Percentiles rank a stretch among this genome's conserved stretches.
These are phyloP conservation scores for Flueggea neowawraea DNA, from an alignment of 441 rosid species.

Conservation along the genomic window DNA sequence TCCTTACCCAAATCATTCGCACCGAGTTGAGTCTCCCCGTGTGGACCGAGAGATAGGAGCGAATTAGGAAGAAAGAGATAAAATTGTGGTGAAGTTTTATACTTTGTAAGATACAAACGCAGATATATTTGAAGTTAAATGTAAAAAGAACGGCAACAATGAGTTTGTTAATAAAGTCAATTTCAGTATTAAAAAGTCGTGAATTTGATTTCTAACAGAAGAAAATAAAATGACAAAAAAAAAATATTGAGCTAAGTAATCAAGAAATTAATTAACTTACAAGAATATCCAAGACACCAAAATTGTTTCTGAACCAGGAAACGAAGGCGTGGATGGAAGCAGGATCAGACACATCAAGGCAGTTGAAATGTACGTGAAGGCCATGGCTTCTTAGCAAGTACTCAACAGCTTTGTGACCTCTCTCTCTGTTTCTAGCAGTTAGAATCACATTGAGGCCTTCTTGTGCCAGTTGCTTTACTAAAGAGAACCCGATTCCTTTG, in stretches of 20 bases:
- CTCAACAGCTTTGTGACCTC: conserved; percentile 49
- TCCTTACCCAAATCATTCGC: no score
- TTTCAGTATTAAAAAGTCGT: no score
- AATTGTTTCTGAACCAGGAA: conserved; percentile 34
- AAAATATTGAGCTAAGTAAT: neutral
- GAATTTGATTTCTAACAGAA: no score
- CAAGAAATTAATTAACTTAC: conserved; percentile 34
- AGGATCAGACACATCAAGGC: conserved; percentile 60
- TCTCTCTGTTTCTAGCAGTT: conserved; percentile 66
- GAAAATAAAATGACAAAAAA: no score
- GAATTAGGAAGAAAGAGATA: no score
- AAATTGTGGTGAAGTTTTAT: no score
- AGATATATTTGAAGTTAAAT: no score
- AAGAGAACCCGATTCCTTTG: conserved; percentile 76
- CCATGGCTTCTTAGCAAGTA: conserved; percentile 31
- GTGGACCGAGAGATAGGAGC: no score
- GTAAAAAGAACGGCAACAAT: no score
- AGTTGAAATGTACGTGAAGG: conserved; percentile 33
- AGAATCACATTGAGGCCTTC: conserved; percentile 59
- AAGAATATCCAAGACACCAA: conserved; percentile 61
- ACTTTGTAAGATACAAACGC: no score
- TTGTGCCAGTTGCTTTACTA: conserved; percentile 62
- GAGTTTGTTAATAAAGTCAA: no score
- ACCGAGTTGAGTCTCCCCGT: no score
- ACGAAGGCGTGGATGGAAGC: conserved; percentile 53